Evolutionary conservation across 495 filamentous ascomycete species (phyloP), one percentile per base, ranked within the genome.

Genomic region (Hypoxylon subgilvum): DNA sequence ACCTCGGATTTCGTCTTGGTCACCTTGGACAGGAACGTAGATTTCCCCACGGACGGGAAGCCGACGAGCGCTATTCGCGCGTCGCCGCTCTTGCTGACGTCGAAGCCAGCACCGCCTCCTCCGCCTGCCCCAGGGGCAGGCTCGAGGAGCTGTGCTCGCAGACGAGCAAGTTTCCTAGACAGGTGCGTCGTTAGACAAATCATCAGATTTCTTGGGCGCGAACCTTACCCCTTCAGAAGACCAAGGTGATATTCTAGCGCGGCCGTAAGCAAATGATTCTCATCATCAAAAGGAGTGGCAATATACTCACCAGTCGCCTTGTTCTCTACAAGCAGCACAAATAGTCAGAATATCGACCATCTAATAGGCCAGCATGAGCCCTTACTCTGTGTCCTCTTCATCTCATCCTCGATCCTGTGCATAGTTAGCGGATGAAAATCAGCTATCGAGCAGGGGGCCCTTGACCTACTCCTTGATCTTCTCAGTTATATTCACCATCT

Each of bases 401-500:
- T 99, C 88, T 99, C 95, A 80, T 94, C 92, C 83, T 99, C 95
- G 64, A 99, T 99, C 85, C 95, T 96, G 59, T 14, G 43, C 60
- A 47, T 12, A 3, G 30, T 72, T 31, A 73, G 72, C 52, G n/a
- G n/a, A 55, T 27, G 9, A 49, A 30, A 13, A 16, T n/a, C 0
- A 7, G 1, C 25, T 3, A 6, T 1, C 1, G 1, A 17, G 14
- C 1, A 27, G 14, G 6, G 13, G 8, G 9, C 14, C 1, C 6
- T 28, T 4, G 5, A 74, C 87, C 66, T 76, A 94, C 92, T 96
- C 92, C 78, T 97, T 99, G 77, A 99, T 99, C 83, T 96, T 97
- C 39, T 99, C 95, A 46, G 94, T 96, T 52, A 99, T 97, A 79
- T 97, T 97, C 76, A 97, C 95, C 95, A 99, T 98, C 63, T 82